Base-by-base conservation (phyloP, 441 rosid genomes). In the Populus hybrid region DNA sequence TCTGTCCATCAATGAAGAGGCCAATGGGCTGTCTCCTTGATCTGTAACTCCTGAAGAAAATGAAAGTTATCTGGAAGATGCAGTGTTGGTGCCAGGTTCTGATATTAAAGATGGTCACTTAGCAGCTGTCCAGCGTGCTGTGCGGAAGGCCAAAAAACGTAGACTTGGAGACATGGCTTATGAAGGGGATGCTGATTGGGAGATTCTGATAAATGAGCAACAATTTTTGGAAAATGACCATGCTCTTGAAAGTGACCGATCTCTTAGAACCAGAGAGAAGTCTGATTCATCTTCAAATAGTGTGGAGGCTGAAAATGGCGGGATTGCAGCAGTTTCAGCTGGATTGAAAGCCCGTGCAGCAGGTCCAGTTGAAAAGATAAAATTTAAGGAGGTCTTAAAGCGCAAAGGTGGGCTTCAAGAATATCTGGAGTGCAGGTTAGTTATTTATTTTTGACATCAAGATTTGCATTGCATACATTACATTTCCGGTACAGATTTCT, bases 141-240 rank as follows among this genome's bases (percentile, higher is more conserved):
- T 75, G 59, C 94, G 98, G 72, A 87, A 77, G 83, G 69, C 87
- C 74, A 95, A 82, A 83, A 97, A 88, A 85, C 93, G 89, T 75
- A 92, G 93, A 86, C 93, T 82, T 81, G 94, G 88, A 80, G 98
- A 90, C 87, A 92, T 97, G 99, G 90, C 95, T 85, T 93, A 92
- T 81, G 98, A 90, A 82, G 97, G 97, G 78, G 99, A 93, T 86
- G 89, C 88, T 77, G 97, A 89, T 80, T 97, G 97, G 99, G 97
- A 93, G 76, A 85, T 76, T 70, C 79, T 91, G 85, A 81, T 85
- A 63, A 80, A 78, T 61, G 97, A 90, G 82, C 97, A 85, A 79
- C 88, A 84, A 68, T 91, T 91, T 88, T 87, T 88, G 69, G 97
- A 88, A 77, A 84, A 73, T 84, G 95, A 89, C 64, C 89, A 84